These are phyloP conservation scores for Wickerhamomyces subpelliculosus DNA, from an alignment of 805 yeast genomes.

Conservation along the genomic window DNA sequence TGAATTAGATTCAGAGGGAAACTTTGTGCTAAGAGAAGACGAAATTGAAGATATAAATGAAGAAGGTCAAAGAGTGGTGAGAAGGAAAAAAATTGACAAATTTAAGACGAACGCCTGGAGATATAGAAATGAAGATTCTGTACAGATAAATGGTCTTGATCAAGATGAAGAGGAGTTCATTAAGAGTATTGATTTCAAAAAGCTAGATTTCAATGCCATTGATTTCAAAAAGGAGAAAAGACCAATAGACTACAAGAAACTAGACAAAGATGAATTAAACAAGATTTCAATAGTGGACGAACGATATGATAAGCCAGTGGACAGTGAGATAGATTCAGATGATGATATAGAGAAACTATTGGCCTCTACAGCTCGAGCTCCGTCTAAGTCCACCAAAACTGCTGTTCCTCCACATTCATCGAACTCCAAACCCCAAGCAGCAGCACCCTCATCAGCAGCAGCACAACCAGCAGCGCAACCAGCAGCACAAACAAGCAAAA, in stretches of 20 bases:
- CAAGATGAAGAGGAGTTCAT: constrained; percentile 10
- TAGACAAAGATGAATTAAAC: constrained; percentile 9
- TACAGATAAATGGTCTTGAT: constrained; percentile 14
- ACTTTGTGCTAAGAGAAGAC: constrained; percentile 6
- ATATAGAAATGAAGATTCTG: constrained; percentile 18
- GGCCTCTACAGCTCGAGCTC: too few species aligned
- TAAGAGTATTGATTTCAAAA: constrained; percentile 14
- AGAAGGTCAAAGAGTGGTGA: constrained; percentile 3
- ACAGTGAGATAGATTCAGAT: too few species aligned
- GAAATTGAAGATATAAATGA: neutral
- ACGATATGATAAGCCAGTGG: constrained; percentile 3
- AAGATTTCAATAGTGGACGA: constrained; percentile 4
- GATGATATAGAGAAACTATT: neutral
- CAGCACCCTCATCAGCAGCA: too few species aligned
- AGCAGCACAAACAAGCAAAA: constrained; percentile 3
- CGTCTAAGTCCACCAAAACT: too few species aligned
- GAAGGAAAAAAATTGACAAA: constrained; percentile 2
- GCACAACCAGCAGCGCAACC: neutral
- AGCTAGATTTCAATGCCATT: constrained; percentile 3
- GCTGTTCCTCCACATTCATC: too few species aligned
- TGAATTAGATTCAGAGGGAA: constrained; percentile 8
- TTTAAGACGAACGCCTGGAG: constrained; percentile 16
- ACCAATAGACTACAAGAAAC: constrained; percentile 1
- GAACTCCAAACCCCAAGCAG: too few species aligned
- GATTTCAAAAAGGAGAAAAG: constrained; percentile 5